Conservation (phyloP, 257 asterid species). For the Lycium barbarum region DNA sequence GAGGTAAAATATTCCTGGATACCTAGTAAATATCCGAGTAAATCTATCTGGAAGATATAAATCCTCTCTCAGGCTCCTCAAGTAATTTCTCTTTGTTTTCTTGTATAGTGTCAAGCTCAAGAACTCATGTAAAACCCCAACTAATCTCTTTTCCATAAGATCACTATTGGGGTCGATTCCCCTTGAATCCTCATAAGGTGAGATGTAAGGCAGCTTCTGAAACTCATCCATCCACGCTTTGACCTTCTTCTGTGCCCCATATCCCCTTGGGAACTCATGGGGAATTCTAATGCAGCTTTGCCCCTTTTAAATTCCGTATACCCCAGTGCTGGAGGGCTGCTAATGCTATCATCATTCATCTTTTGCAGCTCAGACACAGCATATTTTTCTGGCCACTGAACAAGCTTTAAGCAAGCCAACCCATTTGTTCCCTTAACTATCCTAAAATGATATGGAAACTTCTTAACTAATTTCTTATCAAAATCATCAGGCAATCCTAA, state of each 20-base stretch:
- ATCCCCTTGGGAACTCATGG: constrained; percentile 96
- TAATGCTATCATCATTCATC: constrained; percentile 48
- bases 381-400: constrained; percentile 70
- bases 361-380: constrained; percentile 76
- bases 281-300: constrained; percentile 77
- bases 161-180: constrained; percentile 84
- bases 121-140: constrained; percentile 87
- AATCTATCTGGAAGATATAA: constrained; percentile 86
- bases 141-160: constrained; percentile 96
- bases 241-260: constrained; percentile 92
- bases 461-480: constrained; percentile 59
- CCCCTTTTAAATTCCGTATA: constrained; percentile 82
- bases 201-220: constrained; percentile 90
- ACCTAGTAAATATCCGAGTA: constrained; percentile 87
- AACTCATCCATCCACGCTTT: constrained; percentile 97
- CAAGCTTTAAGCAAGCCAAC: constrained; percentile 67
- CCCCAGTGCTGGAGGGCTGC: constrained; percentile 24
- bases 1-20: constrained; percentile 52
- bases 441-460: constrained; percentile 66
- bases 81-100: constrained; percentile 90
- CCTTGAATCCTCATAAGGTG: constrained; percentile 86
- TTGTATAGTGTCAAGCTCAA: constrained; percentile 75
- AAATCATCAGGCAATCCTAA: constrained; percentile 88
- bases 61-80: constrained; percentile 87
- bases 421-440: constrained; percentile 72